Conservation (phyloP, 352 stramenopile genomes). For the Globisporangium camurandrum region DNA sequence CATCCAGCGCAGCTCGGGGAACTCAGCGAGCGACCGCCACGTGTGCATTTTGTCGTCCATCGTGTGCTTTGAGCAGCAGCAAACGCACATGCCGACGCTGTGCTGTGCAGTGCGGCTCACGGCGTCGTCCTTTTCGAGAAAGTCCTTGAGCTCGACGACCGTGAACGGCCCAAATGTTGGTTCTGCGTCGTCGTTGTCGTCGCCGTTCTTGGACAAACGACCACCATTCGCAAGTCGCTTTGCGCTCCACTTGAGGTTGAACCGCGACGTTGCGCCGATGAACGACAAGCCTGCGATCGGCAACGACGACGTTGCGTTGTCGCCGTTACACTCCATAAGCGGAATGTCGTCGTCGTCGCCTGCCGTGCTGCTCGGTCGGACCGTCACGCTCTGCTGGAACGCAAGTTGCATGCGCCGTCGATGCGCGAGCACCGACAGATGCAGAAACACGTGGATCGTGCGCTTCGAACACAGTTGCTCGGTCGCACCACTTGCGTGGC, state of each 20-base stretch:
- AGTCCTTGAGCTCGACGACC: slow-evolving; percentile 46
- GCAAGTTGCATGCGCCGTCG: slow-evolving; percentile 13
- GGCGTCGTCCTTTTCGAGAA: slow-evolving; percentile 33
- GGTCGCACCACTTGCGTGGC: slow-evolving; percentile 25
- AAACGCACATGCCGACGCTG: slow-evolving; percentile 38
- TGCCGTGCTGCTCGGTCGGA: neutral
- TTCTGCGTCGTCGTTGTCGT: slow-evolving; percentile 11
- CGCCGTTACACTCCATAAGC: slow-evolving; percentile 53
- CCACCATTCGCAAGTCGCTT: slow-evolving; percentile 25
- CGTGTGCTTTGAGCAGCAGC: slow-evolving; percentile 54
- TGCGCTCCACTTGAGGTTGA: slow-evolving; percentile 56
- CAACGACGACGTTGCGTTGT: slow-evolving; percentile 34
- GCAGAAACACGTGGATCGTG: slow-evolving; percentile 52
- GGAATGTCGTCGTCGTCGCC: slow-evolving; percentile 46
- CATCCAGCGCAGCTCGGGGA: slow-evolving; percentile 76
- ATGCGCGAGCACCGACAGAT: slow-evolving; percentile 56
- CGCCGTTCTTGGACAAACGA: too few species aligned
- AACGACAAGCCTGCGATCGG: slow-evolving; percentile 63
- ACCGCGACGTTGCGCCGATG: slow-evolving; percentile 40
- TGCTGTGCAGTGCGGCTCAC: slow-evolving; percentile 25
- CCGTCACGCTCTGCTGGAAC: neutral
- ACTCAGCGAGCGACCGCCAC: slow-evolving; percentile 57
- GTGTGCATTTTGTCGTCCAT: slow-evolving; percentile 22
- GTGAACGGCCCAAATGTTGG: slow-evolving; percentile 40
- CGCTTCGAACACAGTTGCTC: slow-evolving; percentile 42